These are phyloP conservation scores for Tricholomella constricta DNA, from an alignment of 768 basidiomycete species.

Conservation along the genomic window DNA sequence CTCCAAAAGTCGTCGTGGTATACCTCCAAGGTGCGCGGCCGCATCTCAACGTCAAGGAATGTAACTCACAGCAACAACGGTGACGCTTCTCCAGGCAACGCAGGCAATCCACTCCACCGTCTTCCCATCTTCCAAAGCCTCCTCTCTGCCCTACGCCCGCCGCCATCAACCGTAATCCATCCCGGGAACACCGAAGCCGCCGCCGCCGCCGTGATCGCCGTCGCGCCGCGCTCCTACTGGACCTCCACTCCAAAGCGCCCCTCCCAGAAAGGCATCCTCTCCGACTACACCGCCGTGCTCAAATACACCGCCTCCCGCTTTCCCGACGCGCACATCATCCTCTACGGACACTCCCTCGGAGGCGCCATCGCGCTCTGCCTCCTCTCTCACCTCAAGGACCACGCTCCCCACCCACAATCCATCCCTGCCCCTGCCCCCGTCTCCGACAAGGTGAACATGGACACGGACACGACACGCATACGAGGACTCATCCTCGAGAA, in stretches of 20 bases:
- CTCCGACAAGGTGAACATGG: no score
- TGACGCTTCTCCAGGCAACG: no score
- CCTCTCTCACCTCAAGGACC: constrained; percentile 24
- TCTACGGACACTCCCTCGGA: constrained; percentile 56
- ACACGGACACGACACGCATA: constrained; percentile 25
- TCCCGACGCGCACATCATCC: constrained; percentile 32
- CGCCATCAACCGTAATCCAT: no score
- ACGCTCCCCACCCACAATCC: no score
- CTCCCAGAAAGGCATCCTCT: constrained; percentile 38
- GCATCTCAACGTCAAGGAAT: no score
- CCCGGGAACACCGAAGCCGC: no score
- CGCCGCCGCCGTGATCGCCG: constrained; percentile 37
- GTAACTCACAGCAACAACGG: no score
- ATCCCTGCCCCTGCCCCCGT: no score
- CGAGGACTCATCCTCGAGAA: constrained; percentile 51
- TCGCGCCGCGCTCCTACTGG: constrained; percentile 55
- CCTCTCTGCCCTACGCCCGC: background rate
- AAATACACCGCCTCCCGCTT: constrained; percentile 32
- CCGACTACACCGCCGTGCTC: constrained; percentile 41
- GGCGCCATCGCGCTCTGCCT: constrained; percentile 45
- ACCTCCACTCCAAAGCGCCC: constrained; percentile 41
- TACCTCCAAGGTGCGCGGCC: constrained; percentile 32
- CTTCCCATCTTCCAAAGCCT: constrained; percentile 40
- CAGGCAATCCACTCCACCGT: constrained; percentile 46
- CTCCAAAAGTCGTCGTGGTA: constrained; percentile 14